phyloP scores from a whole-genome alignment of 2,329 filamentous ascomycete genomes.

The Pseudocercospora macadamiae region DNA sequence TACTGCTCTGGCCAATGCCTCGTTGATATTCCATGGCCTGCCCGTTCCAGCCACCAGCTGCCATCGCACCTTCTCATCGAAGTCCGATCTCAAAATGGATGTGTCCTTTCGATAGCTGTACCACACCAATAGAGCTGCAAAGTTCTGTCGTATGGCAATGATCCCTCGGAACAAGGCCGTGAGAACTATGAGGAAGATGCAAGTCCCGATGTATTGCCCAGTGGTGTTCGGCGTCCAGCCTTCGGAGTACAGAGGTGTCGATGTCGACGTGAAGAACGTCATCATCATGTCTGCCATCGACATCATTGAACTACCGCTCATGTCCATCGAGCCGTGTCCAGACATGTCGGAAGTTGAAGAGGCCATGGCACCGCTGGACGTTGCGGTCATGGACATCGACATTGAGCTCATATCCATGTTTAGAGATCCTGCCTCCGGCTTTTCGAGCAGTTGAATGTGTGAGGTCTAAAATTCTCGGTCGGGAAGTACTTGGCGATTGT shows the following conservation, averaged over 20 bases:
- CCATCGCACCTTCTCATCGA: slow-evolving; percentile 13
- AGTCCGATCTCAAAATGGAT: slow-evolving; percentile 14
- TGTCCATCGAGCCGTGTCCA: slow-evolving; percentile 19
- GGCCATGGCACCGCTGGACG: slow-evolving; percentile 10
- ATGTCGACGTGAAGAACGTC: slow-evolving; percentile 65
- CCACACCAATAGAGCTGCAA: slow-evolving; percentile 22
- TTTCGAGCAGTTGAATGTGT: not conserved
- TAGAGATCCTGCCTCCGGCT: not conserved
- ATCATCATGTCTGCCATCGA: slow-evolving; percentile 51
- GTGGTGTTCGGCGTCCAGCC: slow-evolving; percentile 71
- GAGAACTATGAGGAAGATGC: slow-evolving; percentile 83
- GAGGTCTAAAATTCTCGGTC: not conserved
- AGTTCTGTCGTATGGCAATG: slow-evolving; percentile 31
- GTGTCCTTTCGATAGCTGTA: slow-evolving; percentile 21
- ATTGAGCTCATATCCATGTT: slow-evolving; percentile 16
- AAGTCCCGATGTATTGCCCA: slow-evolving; percentile 80
- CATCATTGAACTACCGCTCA: slow-evolving; percentile 27
- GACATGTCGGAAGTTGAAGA: slow-evolving; percentile 20
- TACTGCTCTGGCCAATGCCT: slow-evolving; percentile 71
- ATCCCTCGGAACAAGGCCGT: slow-evolving; percentile 66
- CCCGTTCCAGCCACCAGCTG: slow-evolving; percentile 27
- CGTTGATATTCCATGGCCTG: slow-evolving; percentile 77
- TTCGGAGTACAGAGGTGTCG: slow-evolving; percentile 66
- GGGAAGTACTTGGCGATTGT: no score
- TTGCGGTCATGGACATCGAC: slow-evolving; percentile 13